A percentile compares a stretch with the other conserved stretches of the same genome.
Conservation (phyloP, 2,329 filamentous ascomycete genomes). For the Aspergillus sp. region DNA sequence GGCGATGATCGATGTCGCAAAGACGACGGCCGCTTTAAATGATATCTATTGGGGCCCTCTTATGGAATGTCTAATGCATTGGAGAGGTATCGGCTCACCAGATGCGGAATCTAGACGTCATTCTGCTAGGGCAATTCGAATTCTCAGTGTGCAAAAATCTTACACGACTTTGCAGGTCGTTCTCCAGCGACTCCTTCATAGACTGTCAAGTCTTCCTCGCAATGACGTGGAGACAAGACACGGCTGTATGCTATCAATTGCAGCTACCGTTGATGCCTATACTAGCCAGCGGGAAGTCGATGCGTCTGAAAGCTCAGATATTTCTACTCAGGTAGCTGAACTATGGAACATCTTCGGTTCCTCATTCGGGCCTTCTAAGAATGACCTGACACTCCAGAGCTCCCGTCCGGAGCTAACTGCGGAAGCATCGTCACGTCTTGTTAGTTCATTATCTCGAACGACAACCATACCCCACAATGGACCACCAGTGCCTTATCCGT, state of each 20-base stretch:
- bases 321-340: slow-evolving; percentile 20
- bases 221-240: slow-evolving; percentile 38
- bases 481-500: slow-evolving; percentile 8
- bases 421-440: slow-evolving; percentile 33
- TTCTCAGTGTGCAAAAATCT: slow-evolving; percentile 25
- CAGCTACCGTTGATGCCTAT: slow-evolving; percentile 31
- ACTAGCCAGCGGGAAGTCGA: slow-evolving; percentile 14
- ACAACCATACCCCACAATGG: slow-evolving; percentile 4
- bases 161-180: slow-evolving; percentile 25
- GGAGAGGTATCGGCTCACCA: slow-evolving; percentile 78
- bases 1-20: slow-evolving; percentile 69
- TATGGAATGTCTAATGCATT: slow-evolving; percentile 63
- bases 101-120: slow-evolving; percentile 66
- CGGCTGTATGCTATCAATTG: slow-evolving; percentile 36
- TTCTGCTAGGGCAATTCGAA: slow-evolving; percentile 62
- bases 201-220: slow-evolving; percentile 29
- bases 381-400: slow-evolving; percentile 32
- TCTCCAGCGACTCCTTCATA: slow-evolving; percentile 25
- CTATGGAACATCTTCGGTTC: slow-evolving; percentile 35
- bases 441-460: slow-evolving; percentile 31
- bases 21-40: slow-evolving; percentile 59
- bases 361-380: slow-evolving; percentile 24
- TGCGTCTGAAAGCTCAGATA: slow-evolving; percentile 15
- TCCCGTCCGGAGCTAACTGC: slow-evolving; percentile 36
- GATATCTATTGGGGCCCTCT: slow-evolving; percentile 59